Evolutionary conservation across 2,329 filamentous ascomycete species (phyloP).

Genomic region (Chrysosphaeria jannelii): DNA sequence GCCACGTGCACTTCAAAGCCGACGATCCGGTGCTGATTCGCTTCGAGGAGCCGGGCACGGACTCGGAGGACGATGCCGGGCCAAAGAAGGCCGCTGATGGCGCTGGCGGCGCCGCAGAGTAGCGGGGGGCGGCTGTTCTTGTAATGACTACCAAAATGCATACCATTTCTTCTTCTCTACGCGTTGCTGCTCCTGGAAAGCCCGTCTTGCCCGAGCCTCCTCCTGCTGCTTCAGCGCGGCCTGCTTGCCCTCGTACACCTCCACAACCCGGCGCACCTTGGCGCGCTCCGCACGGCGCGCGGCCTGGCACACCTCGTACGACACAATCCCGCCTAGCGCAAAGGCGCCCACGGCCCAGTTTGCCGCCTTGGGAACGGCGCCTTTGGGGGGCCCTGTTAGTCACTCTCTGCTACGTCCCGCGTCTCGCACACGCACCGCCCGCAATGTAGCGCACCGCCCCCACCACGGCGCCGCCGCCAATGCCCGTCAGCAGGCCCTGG

Average conservation of each 20-base stretch:
- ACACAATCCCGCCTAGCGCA: constrained; percentile 32
- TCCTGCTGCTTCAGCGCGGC: constrained; percentile 25
- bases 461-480: constrained; percentile 45
- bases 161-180: constrained; percentile 13
- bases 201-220: constrained; percentile 11
- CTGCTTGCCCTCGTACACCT: constrained; percentile 49
- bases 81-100: too few species aligned
- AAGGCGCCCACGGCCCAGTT: constrained; percentile 73
- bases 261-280: constrained; percentile 62
- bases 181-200: constrained; percentile 12
- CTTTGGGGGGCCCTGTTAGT: constrained; percentile 8
- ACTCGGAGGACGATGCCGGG: not conserved
- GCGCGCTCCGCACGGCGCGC: constrained; percentile 42
- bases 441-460: constrained; percentile 47
- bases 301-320: constrained; percentile 65
- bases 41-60: not conserved
- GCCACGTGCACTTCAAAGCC: constrained; percentile 22
- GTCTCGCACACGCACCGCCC: constrained; percentile 22
- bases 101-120: too few species aligned
- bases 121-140: too few species aligned
- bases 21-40: constrained; percentile 12
- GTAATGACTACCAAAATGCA: constrained; percentile 24
- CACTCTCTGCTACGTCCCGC: not conserved
- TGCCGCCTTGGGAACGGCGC: constrained; percentile 31
- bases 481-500: constrained; percentile 56